phyloP scores from a whole-genome alignment of 202 grass and related monocot species.

The Zoysia matrella region DNA sequence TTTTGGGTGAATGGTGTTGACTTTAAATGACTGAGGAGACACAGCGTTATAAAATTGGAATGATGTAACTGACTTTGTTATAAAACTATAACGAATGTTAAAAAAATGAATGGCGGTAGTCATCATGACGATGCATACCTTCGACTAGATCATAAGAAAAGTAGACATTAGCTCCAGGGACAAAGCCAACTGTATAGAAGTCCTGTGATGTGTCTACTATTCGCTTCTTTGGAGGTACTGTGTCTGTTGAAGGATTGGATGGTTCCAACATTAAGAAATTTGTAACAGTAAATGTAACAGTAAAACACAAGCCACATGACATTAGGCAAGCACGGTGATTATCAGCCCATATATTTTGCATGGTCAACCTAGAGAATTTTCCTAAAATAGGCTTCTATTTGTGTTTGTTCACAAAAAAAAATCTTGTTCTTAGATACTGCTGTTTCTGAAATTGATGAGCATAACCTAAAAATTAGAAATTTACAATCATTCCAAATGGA shows the following conservation, averaged over 20 bases:
- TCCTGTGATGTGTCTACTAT: slow-evolving; percentile 81
- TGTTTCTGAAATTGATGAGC: slow-evolving; percentile 20
- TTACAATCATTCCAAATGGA: neutral
- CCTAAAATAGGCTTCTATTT: slow-evolving; percentile 10
- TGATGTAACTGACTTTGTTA: neutral
- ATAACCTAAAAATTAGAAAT: slow-evolving; percentile 1
- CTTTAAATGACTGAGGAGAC: neutral
- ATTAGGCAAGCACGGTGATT: neutral
- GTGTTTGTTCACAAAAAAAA: neutral
- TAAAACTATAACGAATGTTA: neutral
- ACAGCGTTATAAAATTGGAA: slow-evolving; percentile 25
- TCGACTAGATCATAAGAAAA: slow-evolving; percentile 88
- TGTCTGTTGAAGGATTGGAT: slow-evolving; percentile 67
- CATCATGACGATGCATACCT: slow-evolving; percentile 56
- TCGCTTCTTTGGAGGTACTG: slow-evolving; percentile 86
- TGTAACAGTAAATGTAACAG: slow-evolving; percentile 38
- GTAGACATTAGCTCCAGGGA: slow-evolving; percentile 86
- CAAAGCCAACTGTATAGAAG: slow-evolving; percentile 85
- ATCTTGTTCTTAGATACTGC: neutral
- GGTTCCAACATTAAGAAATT: slow-evolving; percentile 28
- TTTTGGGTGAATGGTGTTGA: neutral
- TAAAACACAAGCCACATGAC: neutral
- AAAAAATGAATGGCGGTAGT: slow-evolving; percentile 5
- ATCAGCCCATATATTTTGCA: slow-evolving; percentile 17
- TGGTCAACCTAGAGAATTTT: slow-evolving; percentile 28